These are phyloP conservation scores for Ceratobasidium papillatum DNA, from an alignment of 1,284 basidiomycete species.

Conservation along the genomic window DNA sequence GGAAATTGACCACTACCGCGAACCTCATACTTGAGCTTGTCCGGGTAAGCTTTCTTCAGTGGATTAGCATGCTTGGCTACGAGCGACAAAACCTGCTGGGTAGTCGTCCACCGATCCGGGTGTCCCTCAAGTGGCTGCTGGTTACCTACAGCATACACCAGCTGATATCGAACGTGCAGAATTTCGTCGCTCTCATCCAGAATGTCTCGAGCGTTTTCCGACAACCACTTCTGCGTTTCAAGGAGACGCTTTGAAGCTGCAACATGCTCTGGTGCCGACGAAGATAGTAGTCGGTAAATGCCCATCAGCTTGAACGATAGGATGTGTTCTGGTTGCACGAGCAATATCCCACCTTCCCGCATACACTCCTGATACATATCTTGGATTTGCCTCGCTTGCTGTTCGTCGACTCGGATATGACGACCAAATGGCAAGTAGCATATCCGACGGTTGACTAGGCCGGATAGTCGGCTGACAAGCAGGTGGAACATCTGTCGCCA, in stretches of 20 bases:
- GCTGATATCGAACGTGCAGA: conserved; percentile 59
- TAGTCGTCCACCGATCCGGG: conserved; percentile 60
- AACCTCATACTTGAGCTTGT: conserved; percentile 46
- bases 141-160: conserved; percentile 57
- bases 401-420: conserved; percentile 44
- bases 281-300: conserved; percentile 51
- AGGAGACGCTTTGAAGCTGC: conserved; percentile 43
- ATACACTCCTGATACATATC: conserved; percentile 55
- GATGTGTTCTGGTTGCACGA: no score
- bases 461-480: no score
- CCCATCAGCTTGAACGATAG: conserved; percentile 60
- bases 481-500: no score
- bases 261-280: not conserved
- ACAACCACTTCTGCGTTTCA: conserved; percentile 53
- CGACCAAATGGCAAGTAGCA: no score
- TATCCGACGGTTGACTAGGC: no score
- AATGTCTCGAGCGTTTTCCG: conserved; percentile 55
- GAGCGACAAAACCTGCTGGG: conserved; percentile 55
- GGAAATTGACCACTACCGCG: conserved; percentile 49
- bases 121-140: conserved; percentile 56
- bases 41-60: conserved; percentile 36
- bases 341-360: conserved; percentile 55
- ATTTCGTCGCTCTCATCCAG: conserved; percentile 66
- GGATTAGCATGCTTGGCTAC: conserved; percentile 44
- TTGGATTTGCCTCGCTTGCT: conserved; percentile 46